These are phyloP conservation scores for Talaromyces amestolkiae DNA, from an alignment of 2,329 filamentous ascomycete genomes.

Conservation along the genomic window DNA sequence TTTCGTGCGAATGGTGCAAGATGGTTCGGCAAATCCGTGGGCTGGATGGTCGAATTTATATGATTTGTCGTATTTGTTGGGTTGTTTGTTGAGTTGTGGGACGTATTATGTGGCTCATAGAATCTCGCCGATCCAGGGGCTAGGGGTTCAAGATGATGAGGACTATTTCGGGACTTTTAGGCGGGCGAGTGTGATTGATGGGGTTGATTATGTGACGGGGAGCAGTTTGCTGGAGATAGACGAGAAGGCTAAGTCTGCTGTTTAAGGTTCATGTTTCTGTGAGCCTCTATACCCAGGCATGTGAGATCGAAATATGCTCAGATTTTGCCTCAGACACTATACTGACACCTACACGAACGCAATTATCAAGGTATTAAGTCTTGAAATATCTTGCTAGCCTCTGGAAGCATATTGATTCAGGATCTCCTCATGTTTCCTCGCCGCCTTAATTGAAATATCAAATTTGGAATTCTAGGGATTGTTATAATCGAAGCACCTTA, in stretches of 20 bases:
- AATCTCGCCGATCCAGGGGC: not conserved
- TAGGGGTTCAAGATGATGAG: constrained; percentile 3
- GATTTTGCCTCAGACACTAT: not conserved
- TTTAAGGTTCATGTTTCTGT: not conserved
- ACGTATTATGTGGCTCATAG: not conserved
- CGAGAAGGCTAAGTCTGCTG: constrained; percentile 2
- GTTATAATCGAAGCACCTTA: too few relatives aligned
- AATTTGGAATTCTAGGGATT: too few relatives aligned
- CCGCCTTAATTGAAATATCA: too few relatives aligned
- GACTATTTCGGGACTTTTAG: constrained; percentile 11
- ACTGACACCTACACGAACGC: not conserved
- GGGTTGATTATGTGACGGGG: not conserved
- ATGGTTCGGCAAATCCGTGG: not conserved
- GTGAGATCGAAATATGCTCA: not conserved
- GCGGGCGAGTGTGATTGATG: not conserved
- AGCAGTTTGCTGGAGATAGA: not conserved
- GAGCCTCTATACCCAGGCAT: not conserved
- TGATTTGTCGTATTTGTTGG: constrained; percentile 9
- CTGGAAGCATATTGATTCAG: too few relatives aligned
- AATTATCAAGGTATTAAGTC: too few relatives aligned
- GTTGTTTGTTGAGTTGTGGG: not conserved
- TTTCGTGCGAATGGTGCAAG: not conserved
- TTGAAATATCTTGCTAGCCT: too few relatives aligned
- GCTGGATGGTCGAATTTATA: constrained; percentile 11
- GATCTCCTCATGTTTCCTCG: too few relatives aligned